Base-by-base conservation (phyloP, 352 stramenopile species). In the Pythium aquatile region DNA sequence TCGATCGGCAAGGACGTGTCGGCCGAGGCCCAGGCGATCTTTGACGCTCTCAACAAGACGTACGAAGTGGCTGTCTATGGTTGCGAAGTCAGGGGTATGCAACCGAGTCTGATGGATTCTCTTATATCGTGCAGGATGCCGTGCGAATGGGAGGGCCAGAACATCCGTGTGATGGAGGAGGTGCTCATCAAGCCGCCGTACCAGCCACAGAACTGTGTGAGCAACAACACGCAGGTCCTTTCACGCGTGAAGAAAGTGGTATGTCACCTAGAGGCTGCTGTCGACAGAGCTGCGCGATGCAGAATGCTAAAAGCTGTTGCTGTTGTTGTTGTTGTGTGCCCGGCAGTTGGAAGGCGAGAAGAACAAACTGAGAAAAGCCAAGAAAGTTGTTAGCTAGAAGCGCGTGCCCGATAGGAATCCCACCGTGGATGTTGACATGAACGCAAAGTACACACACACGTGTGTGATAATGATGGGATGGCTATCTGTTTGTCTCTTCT, bases 41-140 rank as follows among this genome's bases (percentile, higher is more conserved):
- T 96, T 52, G 86, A 96, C 61, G 85, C 85, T 35, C 82, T 96
- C 49, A 94, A 93, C 76, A 96, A 96, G 71, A 96, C 87, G 75
- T 94, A 83, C 64, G 77, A 58, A 30, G 28, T 17, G 24, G 59
- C 5, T 20, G 24, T 47, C 6, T 58, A 5, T 13, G 33, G 8
- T 39, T 39, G 37, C 17, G 8, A 0, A 3, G 37, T 42, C 9
- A 20, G 3, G n/a, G 10, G 10, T 28, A 67, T 26, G 1, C n/a
- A 17, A 4, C 17, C 14, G 14, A 9, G 40, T 26, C 17, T 33
- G 37, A 5, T 6, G 24, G 10, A n/a, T 3, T 3, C 24, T 28
- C 10, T 11, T 0, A 24, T 46, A 7, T 9, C 11, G 8, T 13
- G 11, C 40, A 93, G 84, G 37, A 94, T 94, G 85, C 85, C 85